Base-by-base conservation (phyloP, 78 protist species). In the Speleostelium caveatum region DNA sequence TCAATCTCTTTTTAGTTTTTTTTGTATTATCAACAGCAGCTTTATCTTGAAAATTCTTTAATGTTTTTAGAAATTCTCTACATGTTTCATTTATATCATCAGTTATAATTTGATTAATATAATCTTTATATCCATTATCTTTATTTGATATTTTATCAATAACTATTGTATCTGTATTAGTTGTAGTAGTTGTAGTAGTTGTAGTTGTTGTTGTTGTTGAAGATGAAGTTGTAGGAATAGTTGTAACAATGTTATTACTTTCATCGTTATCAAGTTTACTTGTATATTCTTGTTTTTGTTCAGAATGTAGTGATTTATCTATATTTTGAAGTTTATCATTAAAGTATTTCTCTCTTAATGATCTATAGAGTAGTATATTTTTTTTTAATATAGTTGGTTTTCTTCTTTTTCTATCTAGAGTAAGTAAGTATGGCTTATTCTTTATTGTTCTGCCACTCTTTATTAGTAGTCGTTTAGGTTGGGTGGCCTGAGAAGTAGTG, bases 1-100 rank as follows among this genome's bases (percentile, higher is more conserved):
- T 38, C 17, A 35, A 80, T 80, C 89, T 80, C 63, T 68, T 65
- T 41, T 80, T 80, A 45, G 49, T 42, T 56, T 80, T 80, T 24
- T 58, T 45, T 10, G 74, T 56, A 60, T 75, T 60, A 33, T 51
- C 56, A 38, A 21, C 5, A 12, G 39, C 26, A 53, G 73, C 61
- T 22, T 80, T 80, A 28, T 80, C 89, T 58, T 80, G 89, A 30
- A 80, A 56, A 28, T 26, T 12, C 41, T 59, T 80, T 36, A 80
- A 51, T 3, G 16, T 78, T 24, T 17, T 38, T 6, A 78, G 62
- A 12, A 78, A 62, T 17, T 78, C 75, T 45, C 72, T 78, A 36
- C 59, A 45, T 8, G 39, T 39, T 2, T 51, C 60, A 78, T 78
- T 26, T 28, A 78, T 78, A 3, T 78, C 87, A n/a, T 62, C 32